Percentiles rank a stretch among this genome's conserved stretches.
Evolutionary conservation across 371 early-diverging fungal genomes (phyloP).

Genomic region (Phascolomyces articulosus): DNA sequence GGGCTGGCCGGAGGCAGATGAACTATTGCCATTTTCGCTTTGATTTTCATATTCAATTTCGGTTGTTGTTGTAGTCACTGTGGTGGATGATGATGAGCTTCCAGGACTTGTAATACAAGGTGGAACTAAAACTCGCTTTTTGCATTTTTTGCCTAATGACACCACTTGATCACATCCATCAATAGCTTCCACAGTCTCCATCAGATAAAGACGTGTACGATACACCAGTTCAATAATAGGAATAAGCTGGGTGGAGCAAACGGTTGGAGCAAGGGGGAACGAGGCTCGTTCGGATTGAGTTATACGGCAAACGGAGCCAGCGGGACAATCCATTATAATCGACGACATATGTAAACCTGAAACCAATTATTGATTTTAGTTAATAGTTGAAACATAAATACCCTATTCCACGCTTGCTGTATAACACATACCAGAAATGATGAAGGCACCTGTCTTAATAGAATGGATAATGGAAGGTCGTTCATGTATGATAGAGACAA

Average conservation of each 20-base stretch:
- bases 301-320: neutral
- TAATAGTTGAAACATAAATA: neutral
- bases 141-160: neutral
- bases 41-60: neutral
- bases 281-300: neutral
- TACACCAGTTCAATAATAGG: constrained; percentile 4
- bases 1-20: neutral
- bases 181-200: constrained; percentile 3
- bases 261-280: neutral
- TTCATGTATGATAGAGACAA: neutral
- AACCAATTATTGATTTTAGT: neutral
- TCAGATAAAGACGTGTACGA: constrained; percentile 1
- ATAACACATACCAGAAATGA: constrained; percentile 1
- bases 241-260: neutral
- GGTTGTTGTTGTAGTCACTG: constrained; percentile 1
- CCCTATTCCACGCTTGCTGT: no score
- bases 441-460: neutral
- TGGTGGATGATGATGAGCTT: neutral
- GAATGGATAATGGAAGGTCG: neutral
- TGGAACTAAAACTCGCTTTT: neutral
- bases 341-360: neutral
- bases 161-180: neutral
- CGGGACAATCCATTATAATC: constrained; percentile 8
- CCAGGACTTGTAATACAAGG: neutral
- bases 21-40: neutral